Evolutionary conservation across 768 basidiomycete species (phyloP), one percentile per base, ranked within the genome.

Genomic region (Lactifluus subvellereus): DNA sequence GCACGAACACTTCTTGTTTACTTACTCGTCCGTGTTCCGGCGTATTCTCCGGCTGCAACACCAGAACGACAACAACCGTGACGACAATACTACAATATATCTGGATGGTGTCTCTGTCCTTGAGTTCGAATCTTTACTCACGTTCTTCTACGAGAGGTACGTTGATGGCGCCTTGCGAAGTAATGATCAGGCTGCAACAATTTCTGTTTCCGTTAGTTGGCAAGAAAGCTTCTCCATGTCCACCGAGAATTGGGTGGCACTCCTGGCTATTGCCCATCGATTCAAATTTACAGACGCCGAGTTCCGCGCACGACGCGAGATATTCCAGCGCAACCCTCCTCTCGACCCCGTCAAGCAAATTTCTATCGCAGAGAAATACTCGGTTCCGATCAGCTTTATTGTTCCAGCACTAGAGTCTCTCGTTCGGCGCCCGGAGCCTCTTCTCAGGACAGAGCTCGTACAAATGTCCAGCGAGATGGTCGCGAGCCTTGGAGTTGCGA

Each of bases 201-300:
- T 16, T 42, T 40, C 7, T 38, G n/a, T 9, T 45, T 20, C n/a
- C 7, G 45, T 43, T 18, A 57, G 56, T 27, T 57, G 56, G 20
- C 20, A 37, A 47, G 56, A 57, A 20, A 20, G 45, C 35, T 57
- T 48, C 56, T 35, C 56, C n/a, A 57, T 57, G 56, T 11, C 56
- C 27, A 14, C 32, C 32, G 13, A 4, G 6, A 38, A 37, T 7
- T 58, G 61, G 57, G 27, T 35, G 22, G 56, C 61, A 13, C 55
- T 63, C 42, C 51, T 59, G 8, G 18, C 51, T 35, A 47, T 59
- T 20, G 43, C 56, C 10, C 56, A 53, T 43, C 13, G 42, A 51
- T 53, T 51, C 51, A 33, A 53, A 6, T 35, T 63, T 35, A 18
- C 27, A 18, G 62, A 63, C 22, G 57, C 43, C 10, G 62, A 53